Evolutionary conservation across 768 basidiomycete species (phyloP), one percentile per base, ranked within the genome.

Genomic region (Psilocybe cyanescens): DNA sequence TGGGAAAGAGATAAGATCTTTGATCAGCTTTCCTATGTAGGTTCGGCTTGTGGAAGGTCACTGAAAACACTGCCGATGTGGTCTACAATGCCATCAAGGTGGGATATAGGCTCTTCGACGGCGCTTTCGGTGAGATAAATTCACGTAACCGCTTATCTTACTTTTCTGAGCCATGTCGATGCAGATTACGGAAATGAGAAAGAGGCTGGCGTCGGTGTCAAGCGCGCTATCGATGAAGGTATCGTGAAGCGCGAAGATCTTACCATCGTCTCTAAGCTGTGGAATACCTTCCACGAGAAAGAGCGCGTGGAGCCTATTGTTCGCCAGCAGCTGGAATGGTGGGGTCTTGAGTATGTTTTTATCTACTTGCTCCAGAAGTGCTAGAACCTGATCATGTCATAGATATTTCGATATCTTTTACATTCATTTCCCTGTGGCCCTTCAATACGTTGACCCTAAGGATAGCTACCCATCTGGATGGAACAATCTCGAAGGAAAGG

Each of bases 191-290:
- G 91, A 7, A 96, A 97, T 65, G 95, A 97, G 76, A 91, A 88
- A 69, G 87, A 94, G 73, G 89, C 90, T 4, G 93, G 91, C 1
- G 81, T 87, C 68, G 94, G 94, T 64, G 82, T 95, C 59, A 82
- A 79, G 55, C 85, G 87, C 12, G 94, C 93, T n/a, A 83, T 95
- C 65, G 72, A 78, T 44, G 92, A 94, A 6, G 93, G 94, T 12
- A 71, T 95, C 39, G 90, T 97, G 60, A 94, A 91, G 75, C 84
- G 95, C 37, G 91, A 94, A 74, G 94, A 97, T 11, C 78, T 97
- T 31, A 93, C 91, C 74, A 90, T 96, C 66, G 93, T 92, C 54
- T 92, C 91, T 65, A 95, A 95, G 85, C 79, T 95, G 37, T 95
- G 94, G 94, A 95, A 95, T 76, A 92, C 91, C 4, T 92, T 89